Evolutionary conservation across 768 basidiomycete genomes (phyloP), one percentile per base, ranked within the genome.

Genomic region (Podaxis sp.): DNA sequence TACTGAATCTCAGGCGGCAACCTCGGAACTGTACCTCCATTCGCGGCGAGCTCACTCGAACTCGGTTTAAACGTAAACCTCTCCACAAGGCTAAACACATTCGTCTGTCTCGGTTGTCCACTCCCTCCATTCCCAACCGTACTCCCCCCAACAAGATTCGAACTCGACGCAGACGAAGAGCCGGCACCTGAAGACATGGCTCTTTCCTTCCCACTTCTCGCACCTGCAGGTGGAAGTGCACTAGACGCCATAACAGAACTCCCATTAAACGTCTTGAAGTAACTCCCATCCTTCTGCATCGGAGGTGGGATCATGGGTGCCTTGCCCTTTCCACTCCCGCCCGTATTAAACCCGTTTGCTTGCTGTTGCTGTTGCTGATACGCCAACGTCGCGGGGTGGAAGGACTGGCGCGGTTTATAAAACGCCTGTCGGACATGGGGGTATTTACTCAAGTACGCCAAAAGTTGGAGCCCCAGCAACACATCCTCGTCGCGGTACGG

Each of bases 361-460:
- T 52, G 49, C 51, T 51, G 46, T 30, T 42, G 57, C 67, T 60
- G 28, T 51, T 61, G 57, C 36, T 67, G 19, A 15, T 82, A 68
- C 52, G 76, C 77, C 5, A 83, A 79, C 30, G 85, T 85, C 8
- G 89, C 91, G 0, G 91, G 91, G 68, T 92, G 91, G 73, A 93
- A 93, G n/a, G 87, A 84, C n/a, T 80, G 76, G 0, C 92, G 82
- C 0, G 87, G 89, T 72, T 94, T 93, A 73, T 99, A 97, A 72
- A 99, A 99, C 5, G 95, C 93, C 69, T 95, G 89, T 9, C 97
- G 82, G 3, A 99, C 96, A 73, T 99, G 96, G 0, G 97, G 95
- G 72, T 99, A 99, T 75, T 99, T 99, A 77, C 91, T 94, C 17
- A 99, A 82, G 72, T 99, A 99, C 2, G 97, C 97, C 1, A 99